phyloP scores from a whole-genome alignment of 1,284 basidiomycete species.

The Moniliella sp. region DNA sequence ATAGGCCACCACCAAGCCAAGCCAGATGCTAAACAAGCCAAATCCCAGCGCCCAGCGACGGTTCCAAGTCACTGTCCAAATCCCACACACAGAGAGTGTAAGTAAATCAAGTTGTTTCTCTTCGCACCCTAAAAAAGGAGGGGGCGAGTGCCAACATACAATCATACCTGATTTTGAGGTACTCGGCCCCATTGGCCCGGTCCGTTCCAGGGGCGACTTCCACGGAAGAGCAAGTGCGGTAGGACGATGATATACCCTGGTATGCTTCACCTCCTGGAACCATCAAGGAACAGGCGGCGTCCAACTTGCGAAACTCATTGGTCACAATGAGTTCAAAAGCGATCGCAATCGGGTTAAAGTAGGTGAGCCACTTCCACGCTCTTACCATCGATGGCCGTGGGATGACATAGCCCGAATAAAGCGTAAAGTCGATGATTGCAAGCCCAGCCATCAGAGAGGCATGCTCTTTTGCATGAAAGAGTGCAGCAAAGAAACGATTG shows the following conservation, averaged over 20 bases:
- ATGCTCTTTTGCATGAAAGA: conserved; percentile 6
- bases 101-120: background rate
- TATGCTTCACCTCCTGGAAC: conserved; percentile 10
- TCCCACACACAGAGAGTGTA: too few species aligned
- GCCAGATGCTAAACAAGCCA: too few species aligned
- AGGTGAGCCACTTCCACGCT: conserved; percentile 24
- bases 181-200: too few species aligned
- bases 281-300: conserved; percentile 8
- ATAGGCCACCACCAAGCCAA: too few species aligned
- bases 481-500: conserved; percentile 12
- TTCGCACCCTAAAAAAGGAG: conserved; percentile 2
- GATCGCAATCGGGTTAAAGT: conserved; percentile 21
- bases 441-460: conserved; percentile 21
- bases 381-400: conserved; percentile 13
- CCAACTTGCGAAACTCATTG: conserved; percentile 19
- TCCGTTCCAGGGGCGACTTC: conserved; percentile 11
- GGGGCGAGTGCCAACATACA: conserved; percentile 9
- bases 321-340: conserved; percentile 18
- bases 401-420: conserved; percentile 22
- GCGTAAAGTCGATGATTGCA: conserved; percentile 11
- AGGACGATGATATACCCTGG: conserved; percentile 4
- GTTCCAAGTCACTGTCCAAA: too few species aligned
- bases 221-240: conserved; percentile 17
- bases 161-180: conserved; percentile 4
- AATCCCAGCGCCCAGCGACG: too few species aligned